Conservation (phyloP, 306 rosid species). For the Echinosophora koreensis region DNA sequence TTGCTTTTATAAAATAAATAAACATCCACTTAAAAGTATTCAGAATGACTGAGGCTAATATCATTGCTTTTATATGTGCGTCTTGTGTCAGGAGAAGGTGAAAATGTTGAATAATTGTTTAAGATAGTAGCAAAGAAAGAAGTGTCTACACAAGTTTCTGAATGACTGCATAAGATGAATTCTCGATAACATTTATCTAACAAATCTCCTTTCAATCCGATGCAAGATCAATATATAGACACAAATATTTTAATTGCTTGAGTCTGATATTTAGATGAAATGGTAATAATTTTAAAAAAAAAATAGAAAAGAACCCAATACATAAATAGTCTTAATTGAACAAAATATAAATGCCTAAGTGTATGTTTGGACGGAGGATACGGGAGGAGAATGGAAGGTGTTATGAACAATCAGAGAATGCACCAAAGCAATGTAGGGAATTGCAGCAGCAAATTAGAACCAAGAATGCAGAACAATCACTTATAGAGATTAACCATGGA, state of each 20-base stretch:
- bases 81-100: not conserved
- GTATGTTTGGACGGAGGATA: not conserved
- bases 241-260: slow-evolving; percentile 11
- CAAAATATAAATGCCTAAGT: not conserved
- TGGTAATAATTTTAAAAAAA: slow-evolving; percentile 5
- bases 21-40: slow-evolving; percentile 6
- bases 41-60: not conserved
- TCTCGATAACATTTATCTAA: slow-evolving; percentile 14
- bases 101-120: slow-evolving; percentile 17
- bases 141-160: slow-evolving; percentile 4
- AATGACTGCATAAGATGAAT: slow-evolving; percentile 14
- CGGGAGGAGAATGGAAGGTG: not conserved
- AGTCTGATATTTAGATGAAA: slow-evolving; percentile 14
- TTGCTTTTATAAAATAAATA: slow-evolving; percentile 27
- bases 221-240: not conserved
- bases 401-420: no score
- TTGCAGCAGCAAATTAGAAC: no score
- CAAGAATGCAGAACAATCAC: no score
- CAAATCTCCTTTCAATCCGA: not conserved
- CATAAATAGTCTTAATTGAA: not conserved
- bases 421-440: no score
- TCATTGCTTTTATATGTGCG: no score
- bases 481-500: no score
- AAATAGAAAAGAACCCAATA: no score
- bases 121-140: slow-evolving; percentile 28